These are phyloP conservation scores for Micractinium sp. DNA, from an alignment of 139 green algal genomes.

Conservation along the genomic window DNA sequence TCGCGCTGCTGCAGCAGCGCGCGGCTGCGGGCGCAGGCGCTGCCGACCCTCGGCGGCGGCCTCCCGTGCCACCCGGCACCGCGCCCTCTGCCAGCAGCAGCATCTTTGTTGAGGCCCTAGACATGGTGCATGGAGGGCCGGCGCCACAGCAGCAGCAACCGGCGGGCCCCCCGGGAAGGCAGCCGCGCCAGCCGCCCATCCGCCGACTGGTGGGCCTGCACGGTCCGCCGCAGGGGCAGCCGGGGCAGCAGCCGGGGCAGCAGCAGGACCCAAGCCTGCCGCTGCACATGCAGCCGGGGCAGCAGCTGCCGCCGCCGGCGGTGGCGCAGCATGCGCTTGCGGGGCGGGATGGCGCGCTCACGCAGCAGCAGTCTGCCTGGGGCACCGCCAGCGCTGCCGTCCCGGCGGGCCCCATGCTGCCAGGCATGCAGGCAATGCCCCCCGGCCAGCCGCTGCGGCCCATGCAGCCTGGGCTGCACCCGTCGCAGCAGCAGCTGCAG, in stretches of 20 bases:
- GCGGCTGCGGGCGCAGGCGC: background rate
- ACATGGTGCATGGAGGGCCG: background rate
- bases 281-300: background rate
- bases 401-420: background rate
- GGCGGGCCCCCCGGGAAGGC: background rate
- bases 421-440: background rate
- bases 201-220: constrained; percentile 19
- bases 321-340: background rate
- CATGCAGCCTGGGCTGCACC: constrained; percentile 3
- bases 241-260: background rate
- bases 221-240: constrained; percentile 5
- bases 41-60: constrained; percentile 4
- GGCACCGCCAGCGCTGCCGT: background rate
- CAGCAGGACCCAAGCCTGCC: background rate
- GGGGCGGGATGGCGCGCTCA: background rate
- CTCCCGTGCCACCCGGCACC: background rate
- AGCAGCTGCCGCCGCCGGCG: background rate
- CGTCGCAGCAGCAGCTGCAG: background rate
- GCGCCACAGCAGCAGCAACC: background rate
- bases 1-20: background rate
- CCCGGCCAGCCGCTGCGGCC: background rate
- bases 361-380: constrained; percentile 34
- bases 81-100: background rate
- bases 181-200: background rate
- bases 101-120: background rate